phyloP scores from a whole-genome alignment of 148 eudicot species.

The Chenopodium quinoa region DNA sequence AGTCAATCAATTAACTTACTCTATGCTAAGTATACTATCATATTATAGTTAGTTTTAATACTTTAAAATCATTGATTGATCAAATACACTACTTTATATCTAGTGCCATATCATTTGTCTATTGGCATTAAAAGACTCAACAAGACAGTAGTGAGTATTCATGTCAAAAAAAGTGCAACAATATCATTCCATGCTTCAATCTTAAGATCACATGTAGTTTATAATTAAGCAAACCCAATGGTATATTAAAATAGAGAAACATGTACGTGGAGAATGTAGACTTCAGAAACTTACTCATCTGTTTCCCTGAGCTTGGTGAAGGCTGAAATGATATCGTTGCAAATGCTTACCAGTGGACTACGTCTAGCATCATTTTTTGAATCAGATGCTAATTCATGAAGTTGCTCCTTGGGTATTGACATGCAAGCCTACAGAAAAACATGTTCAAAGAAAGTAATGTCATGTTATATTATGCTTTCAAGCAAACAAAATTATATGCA shows the following conservation, averaged over 20 bases:
- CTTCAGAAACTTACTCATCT: conserved; percentile 44
- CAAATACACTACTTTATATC: neutral
- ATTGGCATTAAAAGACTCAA: neutral
- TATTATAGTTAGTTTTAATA: too few species aligned
- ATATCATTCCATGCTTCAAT: neutral
- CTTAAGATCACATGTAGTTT: neutral
- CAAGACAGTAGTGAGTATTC: neutral
- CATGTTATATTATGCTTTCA: neutral
- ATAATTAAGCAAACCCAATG: neutral
- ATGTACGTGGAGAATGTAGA: neutral
- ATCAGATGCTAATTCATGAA: conserved; percentile 37
- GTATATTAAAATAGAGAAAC: neutral
- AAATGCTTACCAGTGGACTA: conserved; percentile 45
- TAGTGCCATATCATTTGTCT: neutral
- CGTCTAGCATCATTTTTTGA: conserved; percentile 33
- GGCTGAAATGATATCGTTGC: conserved; percentile 57
- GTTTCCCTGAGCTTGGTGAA: conserved; percentile 52
- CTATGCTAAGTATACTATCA: neutral
- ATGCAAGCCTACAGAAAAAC: conserved; percentile 60
- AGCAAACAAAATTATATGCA: neutral
- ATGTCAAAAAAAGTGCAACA: neutral
- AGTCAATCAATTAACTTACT: neutral
- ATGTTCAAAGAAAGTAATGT: neutral
- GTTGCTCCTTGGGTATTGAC: conserved; percentile 42
- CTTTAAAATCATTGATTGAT: neutral